Conservation (phyloP, 1,139 yeast species). For the Scheffersomyces segobiensis region DNA sequence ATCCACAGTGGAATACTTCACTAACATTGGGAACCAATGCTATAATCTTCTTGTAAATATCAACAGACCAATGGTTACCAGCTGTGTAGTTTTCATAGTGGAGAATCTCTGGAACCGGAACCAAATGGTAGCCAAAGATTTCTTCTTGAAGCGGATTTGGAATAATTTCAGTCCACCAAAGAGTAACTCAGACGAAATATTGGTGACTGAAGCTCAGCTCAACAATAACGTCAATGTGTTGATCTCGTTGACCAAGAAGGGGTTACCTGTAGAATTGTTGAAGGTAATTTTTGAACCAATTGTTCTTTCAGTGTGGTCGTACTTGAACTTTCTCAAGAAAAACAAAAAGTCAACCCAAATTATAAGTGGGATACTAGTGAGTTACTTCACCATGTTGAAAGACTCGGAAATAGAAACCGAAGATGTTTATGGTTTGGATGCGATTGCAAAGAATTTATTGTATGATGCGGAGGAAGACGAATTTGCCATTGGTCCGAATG, state of each 20-base stretch:
- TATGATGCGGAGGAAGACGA: constrained; percentile 40
- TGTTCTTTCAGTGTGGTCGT: constrained; percentile 59
- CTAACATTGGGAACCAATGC: constrained; percentile 57
- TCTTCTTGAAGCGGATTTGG: constrained; percentile 56
- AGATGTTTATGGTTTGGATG: constrained; percentile 31
- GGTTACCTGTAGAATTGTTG: constrained; percentile 43
- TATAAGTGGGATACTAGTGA: constrained; percentile 45
- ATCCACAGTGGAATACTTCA: constrained; percentile 50
- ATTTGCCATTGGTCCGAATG: constrained; percentile 53
- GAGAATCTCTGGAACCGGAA: constrained; percentile 56
- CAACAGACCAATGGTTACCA: constrained; percentile 60
- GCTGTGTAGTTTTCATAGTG: constrained; percentile 58
- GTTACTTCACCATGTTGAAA: constrained; percentile 44
- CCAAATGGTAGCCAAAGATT: constrained; percentile 55
- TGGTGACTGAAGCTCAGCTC: constrained; percentile 49
- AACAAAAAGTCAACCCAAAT: constrained; percentile 44
- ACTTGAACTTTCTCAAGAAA: constrained; percentile 49
- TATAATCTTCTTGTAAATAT: constrained; percentile 57
- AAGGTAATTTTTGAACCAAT: constrained; percentile 46
- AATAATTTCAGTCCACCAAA: constrained; percentile 35
- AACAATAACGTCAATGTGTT: constrained; percentile 68
- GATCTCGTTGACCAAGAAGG: constrained; percentile 59
- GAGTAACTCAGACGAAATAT: constrained; percentile 14
- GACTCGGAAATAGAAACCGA: constrained; percentile 16
- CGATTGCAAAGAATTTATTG: constrained; percentile 44